Percentiles rank a stretch among this genome's conserved stretches.
Conservation (phyloP, 345 rosid genomes). For the Brassica juncea region DNA sequence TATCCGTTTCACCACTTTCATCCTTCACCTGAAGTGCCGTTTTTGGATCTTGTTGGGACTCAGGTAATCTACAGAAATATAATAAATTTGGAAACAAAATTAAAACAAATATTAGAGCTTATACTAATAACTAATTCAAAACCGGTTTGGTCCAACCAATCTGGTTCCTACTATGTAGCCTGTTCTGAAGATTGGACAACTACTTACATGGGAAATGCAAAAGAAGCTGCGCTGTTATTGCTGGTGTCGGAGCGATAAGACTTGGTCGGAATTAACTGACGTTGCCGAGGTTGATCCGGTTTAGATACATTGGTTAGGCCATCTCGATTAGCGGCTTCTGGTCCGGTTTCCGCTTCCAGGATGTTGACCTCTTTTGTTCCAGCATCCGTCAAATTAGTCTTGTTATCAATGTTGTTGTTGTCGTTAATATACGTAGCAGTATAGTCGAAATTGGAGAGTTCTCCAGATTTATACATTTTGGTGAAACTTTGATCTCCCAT, state of each 20-base stretch:
- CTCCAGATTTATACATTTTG: constrained; percentile 71
- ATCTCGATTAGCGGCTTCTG: constrained; percentile 7
- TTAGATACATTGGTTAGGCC: not conserved
- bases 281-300: constrained; percentile 13
- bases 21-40: not conserved
- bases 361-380: constrained; percentile 5
- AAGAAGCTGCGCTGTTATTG: constrained; percentile 30
- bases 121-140: not conserved
- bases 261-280: constrained; percentile 18
- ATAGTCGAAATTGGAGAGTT: constrained; percentile 60
- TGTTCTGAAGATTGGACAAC: not conserved
- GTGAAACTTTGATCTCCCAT: constrained; percentile 65
- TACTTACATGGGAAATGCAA: constrained; percentile 39
- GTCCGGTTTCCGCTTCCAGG: not conserved
- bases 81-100: not conserved
- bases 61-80: constrained; percentile 22
- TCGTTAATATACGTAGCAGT: constrained; percentile 10
- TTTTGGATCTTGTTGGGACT: constrained; percentile 22
- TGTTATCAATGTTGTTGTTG: constrained; percentile 10
- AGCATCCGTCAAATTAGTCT: not conserved
- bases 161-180: not conserved
- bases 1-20: constrained; percentile 13
- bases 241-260: constrained; percentile 30
- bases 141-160: not conserved
- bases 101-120: not conserved